Evolutionary conservation across 352 stramenopile species (phyloP).

Genomic region (Pythium graminicola): DNA sequence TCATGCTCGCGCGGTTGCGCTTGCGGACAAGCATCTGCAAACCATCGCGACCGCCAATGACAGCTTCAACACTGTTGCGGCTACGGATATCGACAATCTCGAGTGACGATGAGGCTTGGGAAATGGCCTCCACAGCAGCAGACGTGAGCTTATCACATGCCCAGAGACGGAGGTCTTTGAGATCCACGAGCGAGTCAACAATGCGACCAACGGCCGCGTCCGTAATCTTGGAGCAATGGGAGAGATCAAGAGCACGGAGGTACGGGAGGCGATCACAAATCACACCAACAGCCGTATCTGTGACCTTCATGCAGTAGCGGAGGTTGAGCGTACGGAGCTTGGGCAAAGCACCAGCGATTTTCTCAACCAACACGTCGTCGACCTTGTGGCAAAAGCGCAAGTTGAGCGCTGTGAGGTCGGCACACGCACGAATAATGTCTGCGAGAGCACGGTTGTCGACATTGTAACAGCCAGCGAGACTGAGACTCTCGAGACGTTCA

Average conservation of each 20-base stretch:
- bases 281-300: constrained; percentile 47
- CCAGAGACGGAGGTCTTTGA: constrained; percentile 77
- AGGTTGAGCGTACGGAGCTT: constrained; percentile 67
- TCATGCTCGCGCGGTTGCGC: constrained; percentile 41
- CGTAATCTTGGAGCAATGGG: constrained; percentile 73
- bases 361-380: constrained; percentile 61
- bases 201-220: constrained; percentile 61
- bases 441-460: constrained; percentile 65
- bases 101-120: constrained; percentile 49
- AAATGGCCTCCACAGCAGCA: constrained; percentile 62
- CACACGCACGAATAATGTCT: constrained; percentile 42
- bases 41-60: constrained; percentile 68
- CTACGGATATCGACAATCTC: constrained; percentile 71
- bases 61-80: constrained; percentile 63
- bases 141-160: constrained; percentile 76
- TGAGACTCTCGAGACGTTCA: constrained; percentile 46
- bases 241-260: constrained; percentile 70
- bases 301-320: constrained; percentile 85
- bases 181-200: constrained; percentile 37
- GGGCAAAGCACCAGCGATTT: constrained; percentile 38
- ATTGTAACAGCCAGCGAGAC: constrained; percentile 71
- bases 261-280: constrained; percentile 42
- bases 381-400: constrained; percentile 83
- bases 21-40: constrained; percentile 74
- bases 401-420: constrained; percentile 48